These are phyloP conservation scores for Candida loeiensis DNA, from an alignment of 805 yeast species.

Conservation along the genomic window DNA sequence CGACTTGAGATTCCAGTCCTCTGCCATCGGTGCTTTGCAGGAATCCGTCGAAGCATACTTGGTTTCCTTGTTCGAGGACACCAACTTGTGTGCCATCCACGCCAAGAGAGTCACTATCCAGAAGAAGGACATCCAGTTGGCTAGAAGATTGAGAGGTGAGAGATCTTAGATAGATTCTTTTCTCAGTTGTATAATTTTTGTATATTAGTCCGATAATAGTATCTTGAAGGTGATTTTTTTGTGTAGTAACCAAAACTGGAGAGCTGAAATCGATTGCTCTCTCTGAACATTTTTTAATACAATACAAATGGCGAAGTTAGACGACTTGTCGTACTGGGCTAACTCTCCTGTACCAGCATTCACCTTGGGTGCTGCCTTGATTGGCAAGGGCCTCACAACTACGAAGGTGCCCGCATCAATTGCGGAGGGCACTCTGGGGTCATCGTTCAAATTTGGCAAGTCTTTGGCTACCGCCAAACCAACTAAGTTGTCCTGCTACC, in stretches of 20 bases:
- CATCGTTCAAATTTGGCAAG: constrained; percentile 18
- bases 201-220: constrained; percentile 14
- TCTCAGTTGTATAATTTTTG: constrained; percentile 11
- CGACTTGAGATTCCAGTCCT: constrained; percentile 85
- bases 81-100: constrained; percentile 49
- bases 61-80: constrained; percentile 45
- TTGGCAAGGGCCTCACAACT: constrained; percentile 11
- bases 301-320: not conserved
- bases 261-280: not conserved
- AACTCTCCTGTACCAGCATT: constrained; percentile 14
- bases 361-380: constrained; percentile 11
- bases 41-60: constrained; percentile 48
- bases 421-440: constrained; percentile 16
- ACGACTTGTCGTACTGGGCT: constrained; percentile 6
- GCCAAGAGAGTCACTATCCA: constrained; percentile 48
- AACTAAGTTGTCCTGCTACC: constrained; percentile 39
- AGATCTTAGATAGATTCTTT: constrained; percentile 29
- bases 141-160: constrained; percentile 50
- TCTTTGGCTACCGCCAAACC: constrained; percentile 26
- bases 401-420: constrained; percentile 3
- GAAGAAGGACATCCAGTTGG: constrained; percentile 48
- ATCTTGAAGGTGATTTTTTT: not conserved
- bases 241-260: not conserved
- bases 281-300: not conserved
- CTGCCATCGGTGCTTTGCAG: constrained; percentile 47